Conservation (phyloP, 148 eudicot species). For the Rhododendron mucronatum region DNA sequence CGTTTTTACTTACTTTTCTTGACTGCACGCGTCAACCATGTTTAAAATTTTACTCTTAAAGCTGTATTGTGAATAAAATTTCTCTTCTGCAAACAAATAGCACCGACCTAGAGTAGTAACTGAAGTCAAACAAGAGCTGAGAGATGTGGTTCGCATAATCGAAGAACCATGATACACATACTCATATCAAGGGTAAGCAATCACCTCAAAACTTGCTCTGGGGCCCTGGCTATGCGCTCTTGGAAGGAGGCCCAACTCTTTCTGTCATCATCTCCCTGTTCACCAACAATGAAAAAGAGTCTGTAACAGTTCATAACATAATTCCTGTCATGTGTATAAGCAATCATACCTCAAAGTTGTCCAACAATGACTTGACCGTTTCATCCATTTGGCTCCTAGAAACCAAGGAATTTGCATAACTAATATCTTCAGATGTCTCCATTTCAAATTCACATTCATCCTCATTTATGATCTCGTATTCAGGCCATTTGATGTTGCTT, state of each 20-base stretch:
- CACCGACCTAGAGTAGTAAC: no score
- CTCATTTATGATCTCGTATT: constrained; percentile 55
- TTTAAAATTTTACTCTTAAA: neutral
- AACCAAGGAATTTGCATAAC: constrained; percentile 30
- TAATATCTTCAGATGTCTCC: constrained; percentile 32
- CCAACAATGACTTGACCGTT: constrained; percentile 30
- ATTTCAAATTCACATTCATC: constrained; percentile 48
- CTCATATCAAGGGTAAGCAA: neutral
- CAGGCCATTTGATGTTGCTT: constrained; percentile 62
- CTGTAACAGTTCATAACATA: neutral
- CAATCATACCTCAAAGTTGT: constrained; percentile 45
- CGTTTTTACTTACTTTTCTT: neutral
- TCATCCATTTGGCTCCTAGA: constrained; percentile 38
- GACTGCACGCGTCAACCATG: neutral
- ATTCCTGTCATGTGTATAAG: neutral
- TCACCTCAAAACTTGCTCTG: constrained; percentile 85
- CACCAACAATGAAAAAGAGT: constrained; percentile 6
- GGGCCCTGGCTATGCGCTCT: constrained; percentile 55
- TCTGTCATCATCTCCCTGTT: constrained; percentile 65
- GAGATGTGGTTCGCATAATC: neutral
- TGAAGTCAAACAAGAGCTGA: neutral
- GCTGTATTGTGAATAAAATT: neutral
- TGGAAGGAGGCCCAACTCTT: constrained; percentile 73
- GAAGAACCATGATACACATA: neutral
- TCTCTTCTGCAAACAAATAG: neutral